phyloP scores from a whole-genome alignment of 108 stramenopile species.

The Cyclotella cryptica region DNA sequence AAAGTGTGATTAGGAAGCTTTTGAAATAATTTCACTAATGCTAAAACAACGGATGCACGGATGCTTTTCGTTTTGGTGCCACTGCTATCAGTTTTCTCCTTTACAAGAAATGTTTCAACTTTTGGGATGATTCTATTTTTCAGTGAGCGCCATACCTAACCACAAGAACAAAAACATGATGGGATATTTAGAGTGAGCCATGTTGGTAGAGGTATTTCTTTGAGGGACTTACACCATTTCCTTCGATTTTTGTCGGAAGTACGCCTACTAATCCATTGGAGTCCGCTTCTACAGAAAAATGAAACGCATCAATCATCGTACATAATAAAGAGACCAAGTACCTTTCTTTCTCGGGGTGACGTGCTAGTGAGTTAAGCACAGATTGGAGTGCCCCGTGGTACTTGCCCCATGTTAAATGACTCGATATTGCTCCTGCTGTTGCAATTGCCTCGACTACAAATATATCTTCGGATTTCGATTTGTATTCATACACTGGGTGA shows the following conservation, averaged over 20 bases:
- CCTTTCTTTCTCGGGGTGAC: constrained; percentile 80
- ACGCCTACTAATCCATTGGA: constrained; percentile 9
- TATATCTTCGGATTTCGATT: constrained; percentile 73
- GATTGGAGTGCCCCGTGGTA: constrained; percentile 76
- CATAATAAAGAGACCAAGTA: constrained; percentile 82
- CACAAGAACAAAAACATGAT: background rate
- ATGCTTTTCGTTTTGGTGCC: constrained; percentile 75
- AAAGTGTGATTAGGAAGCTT: constrained; percentile 82
- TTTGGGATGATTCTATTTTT: constrained; percentile 81
- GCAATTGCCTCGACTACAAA: constrained; percentile 82
- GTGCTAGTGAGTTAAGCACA: constrained; percentile 67
- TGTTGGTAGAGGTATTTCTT: background rate
- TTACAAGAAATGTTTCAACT: constrained; percentile 74
- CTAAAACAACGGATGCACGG: constrained; percentile 87
- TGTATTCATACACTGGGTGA: constrained; percentile 88
- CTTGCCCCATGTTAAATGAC: constrained; percentile 85
- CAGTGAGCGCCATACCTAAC: constrained; percentile 74
- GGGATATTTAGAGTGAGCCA: background rate
- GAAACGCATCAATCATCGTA: constrained; percentile 82
- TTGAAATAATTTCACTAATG: constrained; percentile 88
- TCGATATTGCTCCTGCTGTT: constrained; percentile 78
- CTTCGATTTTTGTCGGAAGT: constrained; percentile 22
- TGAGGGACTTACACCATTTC: constrained; percentile 36
- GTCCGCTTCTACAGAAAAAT: constrained; percentile 72
- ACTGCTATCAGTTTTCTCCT: constrained; percentile 77